phyloP scores from a whole-genome alignment of 2,329 filamentous ascomycete genomes.

The Alternaria novae-zelandiae region DNA sequence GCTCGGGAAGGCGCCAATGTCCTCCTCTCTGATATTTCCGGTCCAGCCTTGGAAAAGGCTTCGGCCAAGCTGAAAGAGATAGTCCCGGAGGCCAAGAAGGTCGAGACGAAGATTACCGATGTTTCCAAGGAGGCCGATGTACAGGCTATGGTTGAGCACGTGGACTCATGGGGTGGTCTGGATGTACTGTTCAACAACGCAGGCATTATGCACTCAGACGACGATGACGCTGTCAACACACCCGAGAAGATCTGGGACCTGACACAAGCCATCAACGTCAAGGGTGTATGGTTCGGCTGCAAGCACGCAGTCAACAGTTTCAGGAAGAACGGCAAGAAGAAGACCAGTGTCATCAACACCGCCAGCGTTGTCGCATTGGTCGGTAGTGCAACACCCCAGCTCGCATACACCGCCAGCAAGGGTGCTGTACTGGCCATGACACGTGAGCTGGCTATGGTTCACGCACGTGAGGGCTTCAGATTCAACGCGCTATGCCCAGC shows the following conservation, averaged over 20 bases:
- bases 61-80: conserved; percentile 76
- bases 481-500: conserved; percentile 93
- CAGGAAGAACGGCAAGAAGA: conserved; percentile 78
- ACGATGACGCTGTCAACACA: conserved; percentile 73
- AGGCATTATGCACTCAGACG: conserved; percentile 88
- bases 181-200: conserved; percentile 98
- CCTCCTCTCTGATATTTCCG: conserved; percentile 84
- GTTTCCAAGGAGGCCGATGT: conserved; percentile 87
- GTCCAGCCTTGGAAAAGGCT: conserved; percentile 77
- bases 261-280: conserved; percentile 93
- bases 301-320: conserved; percentile 88
- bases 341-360: conserved; percentile 88
- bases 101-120: conserved; percentile 73
- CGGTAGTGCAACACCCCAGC: conserved; percentile 84
- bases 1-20: conserved; percentile 86
- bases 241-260: conserved; percentile 93
- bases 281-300: conserved; percentile 96
- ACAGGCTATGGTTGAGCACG: conserved; percentile 72
- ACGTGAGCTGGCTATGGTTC: conserved; percentile 87
- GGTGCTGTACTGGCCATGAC: conserved; percentile 90
- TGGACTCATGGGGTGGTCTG: conserved; percentile 85
- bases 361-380: conserved; percentile 88
- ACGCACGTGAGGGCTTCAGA: conserved; percentile 85
- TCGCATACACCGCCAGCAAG: conserved; percentile 94
- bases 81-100: conserved; percentile 63